These are phyloP conservation scores for Leishmania tropica DNA, from an alignment of 208 protist genomes.

Conservation along the genomic window DNA sequence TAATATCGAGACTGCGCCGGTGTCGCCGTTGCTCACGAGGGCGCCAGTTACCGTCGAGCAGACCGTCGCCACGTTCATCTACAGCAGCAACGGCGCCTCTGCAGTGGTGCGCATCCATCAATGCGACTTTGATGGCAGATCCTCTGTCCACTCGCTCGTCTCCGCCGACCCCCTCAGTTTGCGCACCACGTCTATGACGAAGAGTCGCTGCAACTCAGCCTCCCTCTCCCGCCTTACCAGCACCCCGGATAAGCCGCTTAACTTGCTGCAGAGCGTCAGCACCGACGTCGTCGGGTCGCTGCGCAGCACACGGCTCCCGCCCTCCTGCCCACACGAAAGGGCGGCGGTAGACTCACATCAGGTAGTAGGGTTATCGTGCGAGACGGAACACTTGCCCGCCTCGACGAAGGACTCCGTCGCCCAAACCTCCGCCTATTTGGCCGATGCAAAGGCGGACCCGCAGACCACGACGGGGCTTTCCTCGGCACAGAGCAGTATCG, in stretches of 20 bases:
- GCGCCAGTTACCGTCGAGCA: neutral
- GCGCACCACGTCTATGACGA: neutral
- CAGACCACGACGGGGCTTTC: neutral
- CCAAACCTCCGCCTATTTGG: neutral
- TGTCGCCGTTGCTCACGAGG: neutral
- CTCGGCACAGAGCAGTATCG: neutral
- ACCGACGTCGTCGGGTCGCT: neutral
- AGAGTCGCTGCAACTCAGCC: conserved; percentile 1
- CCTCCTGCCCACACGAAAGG: neutral
- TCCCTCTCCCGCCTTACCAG: conserved; percentile 19
- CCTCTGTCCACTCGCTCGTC: neutral
- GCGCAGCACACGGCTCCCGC: neutral
- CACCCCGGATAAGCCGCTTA: conserved; percentile 10
- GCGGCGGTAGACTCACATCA: neutral
- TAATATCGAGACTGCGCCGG: neutral
- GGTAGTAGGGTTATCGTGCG: neutral
- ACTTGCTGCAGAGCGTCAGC: conserved; percentile 13
- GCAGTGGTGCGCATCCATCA: neutral
- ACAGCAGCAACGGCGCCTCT: neutral
- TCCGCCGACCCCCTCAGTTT: neutral
- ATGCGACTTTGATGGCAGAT: neutral
- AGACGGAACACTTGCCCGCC: neutral
- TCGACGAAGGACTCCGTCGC: neutral
- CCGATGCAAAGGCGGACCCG: too few relatives aligned
- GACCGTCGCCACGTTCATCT: neutral